Conservation (phyloP, 2,329 filamentous ascomycete genomes). For the Teratosphaeria zuluensis region DNA sequence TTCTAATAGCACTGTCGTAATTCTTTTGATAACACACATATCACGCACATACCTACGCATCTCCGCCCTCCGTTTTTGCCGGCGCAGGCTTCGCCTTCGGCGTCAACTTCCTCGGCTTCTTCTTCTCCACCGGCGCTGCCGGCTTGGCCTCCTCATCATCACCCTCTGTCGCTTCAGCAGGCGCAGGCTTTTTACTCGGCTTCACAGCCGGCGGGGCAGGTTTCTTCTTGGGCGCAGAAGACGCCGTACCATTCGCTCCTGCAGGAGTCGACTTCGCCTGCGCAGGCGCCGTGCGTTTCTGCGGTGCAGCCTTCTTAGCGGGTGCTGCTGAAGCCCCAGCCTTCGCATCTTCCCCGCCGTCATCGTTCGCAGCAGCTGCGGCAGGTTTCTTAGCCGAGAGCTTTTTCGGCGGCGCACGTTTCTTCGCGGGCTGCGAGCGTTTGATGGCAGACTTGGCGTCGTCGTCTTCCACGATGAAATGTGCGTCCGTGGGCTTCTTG, state of each 20-base stretch:
- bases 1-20: no score
- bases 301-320: constrained; percentile 5
- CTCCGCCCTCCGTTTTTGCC: background rate
- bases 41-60: no score
- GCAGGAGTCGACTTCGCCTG: constrained; percentile 4
- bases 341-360: constrained; percentile 1
- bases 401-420: constrained; percentile 14
- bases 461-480: constrained; percentile 30
- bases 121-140: constrained; percentile 17
- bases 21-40: no score
- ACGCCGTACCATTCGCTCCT: background rate
- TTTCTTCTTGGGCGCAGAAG: constrained; percentile 4
- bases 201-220: constrained; percentile 11
- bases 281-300: constrained; percentile 3
- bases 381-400: constrained; percentile 6
- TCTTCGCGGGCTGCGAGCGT: constrained; percentile 12
- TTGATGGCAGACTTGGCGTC: constrained; percentile 10
- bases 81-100: constrained; percentile 7
- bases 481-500: constrained; percentile 33
- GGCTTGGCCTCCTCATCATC: background rate
- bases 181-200: constrained; percentile 6
- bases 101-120: constrained; percentile 21
- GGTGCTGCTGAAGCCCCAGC: background rate
- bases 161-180: background rate
- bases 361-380: constrained; percentile 2